Evolutionary conservation across 2,329 filamentous ascomycete species (phyloP), one percentile per base, ranked within the genome.

Genomic region (Alternaria gaisen): DNA sequence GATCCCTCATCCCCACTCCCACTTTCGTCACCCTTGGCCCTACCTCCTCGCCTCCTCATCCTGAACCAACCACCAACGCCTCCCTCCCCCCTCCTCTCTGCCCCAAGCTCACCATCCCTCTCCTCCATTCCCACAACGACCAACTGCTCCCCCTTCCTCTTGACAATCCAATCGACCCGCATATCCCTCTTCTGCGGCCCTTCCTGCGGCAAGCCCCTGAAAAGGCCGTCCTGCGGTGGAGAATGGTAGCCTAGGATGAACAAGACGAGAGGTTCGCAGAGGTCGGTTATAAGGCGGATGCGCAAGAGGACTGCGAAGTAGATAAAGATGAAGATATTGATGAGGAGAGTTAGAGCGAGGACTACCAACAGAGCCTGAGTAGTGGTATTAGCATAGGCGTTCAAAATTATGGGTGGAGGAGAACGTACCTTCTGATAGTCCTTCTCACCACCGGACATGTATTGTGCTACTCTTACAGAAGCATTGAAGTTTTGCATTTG

Each of bases 371-470:
- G 43, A 1, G 51, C 54, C 53, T 56, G 22, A 0, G n/a, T 30
- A 11, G n/a, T 12, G 20, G 5, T 30, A 22, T 56, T 14, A 56
- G 53, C 28, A 10, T 24, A 14, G n/a, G 3, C 4, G 10, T 34
- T 34, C 1, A 11, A 16, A 6, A 16, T 34, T 34, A 34, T 34
- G 14, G 12, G 0, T 7, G 12, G 5, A 34, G 36, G n/a, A 8
- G 7, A 40, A 18, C 3, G 8, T 40, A 59, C 55, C 20, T 62
- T 58, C 26, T 62, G 55, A 12, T 55, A 59, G 12, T 38, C n/a
- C 11, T 57, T 51, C 3, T 60, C 48, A 12, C 56, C 43, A n/a
- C 60, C 60, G 5, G 60, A 63, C 56, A 63, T 60, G 56, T 63
- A 59, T 24, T 63, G 60, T 28, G 57, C 52, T 16, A 60, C 57